phyloP scores from a whole-genome alignment of 1,284 basidiomycete genomes.

The Irpex sp. region DNA sequence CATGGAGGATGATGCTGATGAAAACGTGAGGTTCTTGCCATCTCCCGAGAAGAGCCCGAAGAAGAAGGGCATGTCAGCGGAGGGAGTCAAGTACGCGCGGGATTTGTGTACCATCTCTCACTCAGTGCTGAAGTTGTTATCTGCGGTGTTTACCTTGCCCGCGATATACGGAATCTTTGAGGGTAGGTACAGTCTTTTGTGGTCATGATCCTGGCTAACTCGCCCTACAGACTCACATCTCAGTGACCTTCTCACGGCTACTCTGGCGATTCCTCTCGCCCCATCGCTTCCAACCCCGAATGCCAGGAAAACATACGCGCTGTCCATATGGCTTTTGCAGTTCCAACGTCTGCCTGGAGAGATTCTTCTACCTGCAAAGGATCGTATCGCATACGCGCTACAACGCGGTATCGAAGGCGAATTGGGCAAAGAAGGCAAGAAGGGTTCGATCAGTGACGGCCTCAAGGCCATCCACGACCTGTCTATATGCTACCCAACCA shows the following conservation, averaged over 20 bases:
- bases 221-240: constrained; percentile 52
- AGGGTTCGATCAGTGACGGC: constrained; percentile 71
- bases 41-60: constrained; percentile 50
- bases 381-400: constrained; percentile 65
- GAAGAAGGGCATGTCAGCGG: constrained; percentile 64
- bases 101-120: constrained; percentile 71
- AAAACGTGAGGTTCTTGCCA: constrained; percentile 30
- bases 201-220: too few relatives aligned
- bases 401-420: constrained; percentile 77
- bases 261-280: constrained; percentile 68
- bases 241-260: constrained; percentile 50
- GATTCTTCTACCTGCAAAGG: constrained; percentile 54
- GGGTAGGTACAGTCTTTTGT: constrained; percentile 40
- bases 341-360: constrained; percentile 59
- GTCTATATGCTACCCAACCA: constrained; percentile 51
- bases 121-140: constrained; percentile 61
- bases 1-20: constrained; percentile 6
- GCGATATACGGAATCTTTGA: constrained; percentile 57
- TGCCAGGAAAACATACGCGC: constrained; percentile 75
- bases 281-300: constrained; percentile 70
- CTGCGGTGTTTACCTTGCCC: constrained; percentile 54
- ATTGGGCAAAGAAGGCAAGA: constrained; percentile 82
- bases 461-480: constrained; percentile 75
- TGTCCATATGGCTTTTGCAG: constrained; percentile 71
- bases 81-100: constrained; percentile 71